These are phyloP conservation scores for Abrus precatorius DNA, from an alignment of 306 rosid genomes.

Conservation along the genomic window DNA sequence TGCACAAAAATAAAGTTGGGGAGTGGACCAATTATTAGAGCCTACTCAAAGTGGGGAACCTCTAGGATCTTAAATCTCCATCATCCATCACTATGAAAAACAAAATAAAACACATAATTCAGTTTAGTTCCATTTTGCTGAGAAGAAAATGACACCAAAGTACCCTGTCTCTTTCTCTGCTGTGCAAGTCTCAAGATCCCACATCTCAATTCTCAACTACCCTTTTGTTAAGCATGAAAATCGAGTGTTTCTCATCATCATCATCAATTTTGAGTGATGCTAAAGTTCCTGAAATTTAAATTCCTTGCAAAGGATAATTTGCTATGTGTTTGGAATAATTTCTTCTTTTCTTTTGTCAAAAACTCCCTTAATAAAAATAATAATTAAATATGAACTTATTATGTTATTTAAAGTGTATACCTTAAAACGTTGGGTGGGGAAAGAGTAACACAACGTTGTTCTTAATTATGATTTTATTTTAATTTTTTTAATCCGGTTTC, in stretches of 20 bases:
- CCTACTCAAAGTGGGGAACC: background rate
- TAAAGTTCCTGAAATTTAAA: background rate
- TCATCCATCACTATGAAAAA: background rate
- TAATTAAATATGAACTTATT: no score
- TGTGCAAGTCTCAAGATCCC: conserved; percentile 7
- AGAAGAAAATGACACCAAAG: conserved; percentile 7
- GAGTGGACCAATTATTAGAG: conserved; percentile 16
- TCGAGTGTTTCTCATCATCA: background rate
- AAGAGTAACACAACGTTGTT: no score
- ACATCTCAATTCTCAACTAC: background rate
- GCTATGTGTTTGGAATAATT: background rate
- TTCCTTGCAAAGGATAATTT: background rate
- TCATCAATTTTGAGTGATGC: background rate
- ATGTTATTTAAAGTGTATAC: no score
- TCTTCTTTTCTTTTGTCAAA: background rate
- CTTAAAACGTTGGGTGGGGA: no score
- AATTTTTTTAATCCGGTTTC: no score
- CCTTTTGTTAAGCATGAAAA: background rate
- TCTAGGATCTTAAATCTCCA: background rate
- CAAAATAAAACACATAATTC: background rate
- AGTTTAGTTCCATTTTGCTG: background rate
- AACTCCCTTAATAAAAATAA: background rate
- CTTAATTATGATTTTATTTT: no score
- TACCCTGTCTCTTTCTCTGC: background rate
- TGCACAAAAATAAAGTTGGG: conserved; percentile 5